Base-by-base conservation (phyloP, 192 early-diverging fungal genomes). In the Haplosporangium gracile region DNA sequence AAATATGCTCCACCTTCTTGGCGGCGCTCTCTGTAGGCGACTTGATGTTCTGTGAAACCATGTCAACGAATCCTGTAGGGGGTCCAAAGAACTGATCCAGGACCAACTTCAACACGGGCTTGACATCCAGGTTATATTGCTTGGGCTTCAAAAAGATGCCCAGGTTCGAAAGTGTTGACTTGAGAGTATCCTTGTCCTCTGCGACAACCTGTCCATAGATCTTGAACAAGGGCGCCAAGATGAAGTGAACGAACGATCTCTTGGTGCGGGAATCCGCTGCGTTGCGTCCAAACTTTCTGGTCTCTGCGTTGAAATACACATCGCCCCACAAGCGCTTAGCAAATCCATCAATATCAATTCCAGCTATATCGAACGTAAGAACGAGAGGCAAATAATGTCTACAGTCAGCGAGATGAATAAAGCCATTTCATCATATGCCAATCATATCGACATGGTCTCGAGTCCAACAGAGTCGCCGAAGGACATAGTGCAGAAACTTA, bases 321-420 rank as follows among this genome's bases (percentile, higher is more conserved):
- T 99, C 97, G 45, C 99, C 99, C 99, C 99, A 99, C 24, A 99
- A 90, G 18, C 98, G 96, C 88, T 93, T 92, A 4, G 97, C 95
- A 77, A 99, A 96, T 24, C 95, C 96, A 29, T 94, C 91, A 16
- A 93, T 86, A 80, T 96, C 94, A 70, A 97, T 78, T 65, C 91
- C 92, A 72, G 87, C 93, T 88, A 79, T 36, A 39, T 53, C 39
- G 39, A 82, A 10, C 70, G 51, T 45, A 34, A 68, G 55, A 42
- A 43, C 70, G 47, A 45, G 16, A 9, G 32, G 13, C 39, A 70
- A n/a, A 15, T 8, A 22, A 65, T 15, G 57, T 72, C 29, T 65
- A 65, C 4, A 26, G 29, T 65, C 29, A 65, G 60, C 13, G 60
- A 26, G 11, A 32, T 60, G 60, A 65, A 65, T 65, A 34, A 65